Evolutionary conservation across 2,329 filamentous ascomycete species (phyloP), one percentile per base, ranked within the genome.

Genomic region (Penicillium sp.): DNA sequence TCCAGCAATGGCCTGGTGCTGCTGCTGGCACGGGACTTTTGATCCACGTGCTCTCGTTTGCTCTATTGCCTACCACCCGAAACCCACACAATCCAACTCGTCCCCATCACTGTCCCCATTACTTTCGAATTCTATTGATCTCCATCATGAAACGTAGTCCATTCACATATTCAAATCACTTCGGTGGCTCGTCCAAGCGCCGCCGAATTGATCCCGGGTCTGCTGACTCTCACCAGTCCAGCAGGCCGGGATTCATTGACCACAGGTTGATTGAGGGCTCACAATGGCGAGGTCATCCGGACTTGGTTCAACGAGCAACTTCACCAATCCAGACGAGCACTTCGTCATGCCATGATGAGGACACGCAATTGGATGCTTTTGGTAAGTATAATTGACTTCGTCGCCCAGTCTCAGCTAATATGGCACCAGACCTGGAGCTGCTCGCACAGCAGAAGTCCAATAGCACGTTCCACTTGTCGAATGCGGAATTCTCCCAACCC

Each of bases 341-440:
- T 20, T 15, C 25, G 10, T 35, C 55, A 39, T 5, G 20, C 2
- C 43, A 14, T 14, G 66, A 74, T 50, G 65, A 70, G 35, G 71
- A 74, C 34, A 35, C 68, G n/a, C 65, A 71, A 7, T 71, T 83
- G 12, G 81, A 85, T 72, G 76, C 76, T 3, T 84, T 84, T 64
- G 82, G 83, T 84, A 65, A 65, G 74, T 63, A 12, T 37, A 51
- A 12, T 20, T 10, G 10, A 12, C 35, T 38, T 54, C 22, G 61
- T 35, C 12, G 3, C 22, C 17, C n/a, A 5, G 14, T 10, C 11
- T 22, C 15, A 39, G 17, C 58, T 59, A 38, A 64, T 53, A 3
- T 8, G 37, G 10, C 7, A 37, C 3, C 8, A 79, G 77, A 79
- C 49, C 67, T 75, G 20, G 76, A 77, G 45, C 54, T 79, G 17